phyloP scores from a whole-genome alignment of 345 rosid species.

The Pistacia vera region DNA sequence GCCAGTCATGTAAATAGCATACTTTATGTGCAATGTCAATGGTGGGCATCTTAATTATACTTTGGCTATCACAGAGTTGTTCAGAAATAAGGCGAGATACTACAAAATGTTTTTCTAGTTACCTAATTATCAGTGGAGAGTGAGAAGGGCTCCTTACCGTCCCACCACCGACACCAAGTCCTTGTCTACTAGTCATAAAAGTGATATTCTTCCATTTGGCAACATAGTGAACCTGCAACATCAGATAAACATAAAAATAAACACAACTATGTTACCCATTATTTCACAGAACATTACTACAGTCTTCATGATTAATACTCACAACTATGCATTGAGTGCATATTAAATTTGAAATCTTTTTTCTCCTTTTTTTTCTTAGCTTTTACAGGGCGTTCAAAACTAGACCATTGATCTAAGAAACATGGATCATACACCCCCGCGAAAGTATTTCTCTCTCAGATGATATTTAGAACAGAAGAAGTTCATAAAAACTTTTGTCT shows the following conservation, averaged over 20 bases:
- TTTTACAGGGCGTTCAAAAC: background rate
- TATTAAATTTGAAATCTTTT: too few relatives aligned
- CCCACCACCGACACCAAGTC: slow-evolving; percentile 96
- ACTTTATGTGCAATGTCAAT: too few relatives aligned
- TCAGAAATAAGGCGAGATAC: background rate
- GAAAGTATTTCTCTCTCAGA: background rate
- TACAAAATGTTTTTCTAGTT: background rate
- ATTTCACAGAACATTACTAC: background rate
- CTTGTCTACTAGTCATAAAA: slow-evolving; percentile 98
- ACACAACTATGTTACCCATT: background rate
- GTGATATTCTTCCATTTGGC: slow-evolving; percentile 96
- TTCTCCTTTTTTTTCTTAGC: too few relatives aligned
- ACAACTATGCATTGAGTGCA: background rate
- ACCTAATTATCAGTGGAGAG: background rate
- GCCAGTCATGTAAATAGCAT: too few relatives aligned
- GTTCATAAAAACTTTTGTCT: background rate
- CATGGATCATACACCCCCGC: background rate
- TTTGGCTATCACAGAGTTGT: background rate
- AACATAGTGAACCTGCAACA: slow-evolving; percentile 82
- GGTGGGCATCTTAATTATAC: too few relatives aligned
- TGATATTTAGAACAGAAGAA: background rate
- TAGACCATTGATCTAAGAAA: background rate
- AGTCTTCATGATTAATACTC: background rate
- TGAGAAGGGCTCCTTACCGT: slow-evolving; percentile 52
- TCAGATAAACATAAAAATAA: too few relatives aligned